Base-by-base conservation (phyloP, 2,329 filamentous ascomycete genomes). In the Botrytis deweyae region DNA sequence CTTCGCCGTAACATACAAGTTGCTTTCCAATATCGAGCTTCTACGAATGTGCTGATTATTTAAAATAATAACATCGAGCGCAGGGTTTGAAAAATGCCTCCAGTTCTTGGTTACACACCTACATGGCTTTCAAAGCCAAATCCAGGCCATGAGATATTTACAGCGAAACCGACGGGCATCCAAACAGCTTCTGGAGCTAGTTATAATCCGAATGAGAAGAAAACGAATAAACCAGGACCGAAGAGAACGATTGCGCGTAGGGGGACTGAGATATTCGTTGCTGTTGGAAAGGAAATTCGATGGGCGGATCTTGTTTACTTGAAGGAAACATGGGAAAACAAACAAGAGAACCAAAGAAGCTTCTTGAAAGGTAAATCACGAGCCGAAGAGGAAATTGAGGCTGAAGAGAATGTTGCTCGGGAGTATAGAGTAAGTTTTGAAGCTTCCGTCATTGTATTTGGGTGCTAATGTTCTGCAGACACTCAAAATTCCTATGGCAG, bases 181-280 rank as follows among this genome's bases (percentile, higher is more conserved):
- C 83, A 70, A 29, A 44, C 70, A n/a, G 42, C 58, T 40, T 70
- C 75, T 42, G 77, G 77, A 55, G 78, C 78, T 72, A 74, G 74
- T 22, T 74, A 63, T 4, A 76, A 68, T 55, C 62, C 72, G 9
- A 76, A 73, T 66, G 73, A 83, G 64, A 86, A 83, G 80, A 86
- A 84, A 81, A 84, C 84, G 77, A 71, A 81, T 2, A 81, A 78
- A 63, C 79, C 82, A 33, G 88, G 89, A 29, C 88, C 89, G 16
- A 85, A 87, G 73, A 83, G 89, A 76, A 94, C 90, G 0, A 91
- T 98, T 79, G 95, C 94, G 16, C 90, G 89, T 68, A 88, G 95
- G 74, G 94, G 93, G 25, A 94, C 93, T 1, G 95, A 99, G 80
- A 85, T 98, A 16, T 98, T 98, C 81, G 90, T 94, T 20, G 95